These are phyloP conservation scores for Tetrahymena elliotti DNA, from an alignment of 73 alveolate genomes.

Conservation along the genomic window DNA sequence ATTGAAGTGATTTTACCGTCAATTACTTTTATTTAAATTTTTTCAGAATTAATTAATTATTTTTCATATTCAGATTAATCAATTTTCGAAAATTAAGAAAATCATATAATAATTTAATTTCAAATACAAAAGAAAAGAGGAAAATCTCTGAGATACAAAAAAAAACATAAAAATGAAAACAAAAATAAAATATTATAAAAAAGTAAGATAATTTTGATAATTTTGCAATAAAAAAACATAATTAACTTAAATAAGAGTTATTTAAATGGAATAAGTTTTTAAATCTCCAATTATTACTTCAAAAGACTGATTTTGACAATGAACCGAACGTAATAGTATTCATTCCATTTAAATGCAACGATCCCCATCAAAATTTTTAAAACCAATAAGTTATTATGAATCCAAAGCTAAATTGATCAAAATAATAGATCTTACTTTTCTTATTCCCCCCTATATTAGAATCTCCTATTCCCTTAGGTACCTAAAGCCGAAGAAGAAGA, in stretches of 20 bases:
- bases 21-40: too few species aligned
- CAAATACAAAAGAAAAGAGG: neutral
- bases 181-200: neutral
- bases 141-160: neutral
- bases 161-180: neutral
- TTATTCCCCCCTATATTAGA: neutral
- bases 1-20: neutral
- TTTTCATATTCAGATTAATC: neutral
- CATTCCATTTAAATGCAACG: neutral
- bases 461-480: constrained; percentile 1
- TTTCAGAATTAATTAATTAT: neutral
- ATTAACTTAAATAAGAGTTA: neutral
- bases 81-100: neutral
- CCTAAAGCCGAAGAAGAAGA: neutral
- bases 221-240: neutral
- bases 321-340: neutral
- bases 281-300: neutral
- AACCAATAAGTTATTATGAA: neutral
- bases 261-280: neutral
- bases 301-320: neutral
- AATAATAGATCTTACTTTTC: neutral
- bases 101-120: neutral
- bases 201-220: neutral
- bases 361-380: neutral
- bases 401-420: neutral